These are phyloP conservation scores for Xylaria sp. DNA, from an alignment of 2,329 filamentous ascomycete species.

Conservation along the genomic window DNA sequence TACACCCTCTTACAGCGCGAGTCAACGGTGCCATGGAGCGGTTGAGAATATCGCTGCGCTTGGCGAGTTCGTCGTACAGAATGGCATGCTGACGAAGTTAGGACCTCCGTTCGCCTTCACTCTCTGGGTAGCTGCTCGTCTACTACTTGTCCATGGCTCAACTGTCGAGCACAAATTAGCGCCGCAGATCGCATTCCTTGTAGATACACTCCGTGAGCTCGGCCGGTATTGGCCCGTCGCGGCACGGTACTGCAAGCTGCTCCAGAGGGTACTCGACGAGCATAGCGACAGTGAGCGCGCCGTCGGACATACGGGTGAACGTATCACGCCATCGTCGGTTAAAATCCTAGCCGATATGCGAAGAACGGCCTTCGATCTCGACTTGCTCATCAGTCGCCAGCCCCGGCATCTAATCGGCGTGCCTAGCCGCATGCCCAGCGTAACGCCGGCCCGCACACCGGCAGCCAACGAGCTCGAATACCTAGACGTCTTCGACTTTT, in stretches of 20 bases:
- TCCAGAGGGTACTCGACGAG: constrained; percentile 80
- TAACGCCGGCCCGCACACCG: constrained; percentile 61
- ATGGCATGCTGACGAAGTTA: constrained; percentile 70
- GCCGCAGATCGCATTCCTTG: constrained; percentile 73
- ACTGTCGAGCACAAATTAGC: constrained; percentile 81
- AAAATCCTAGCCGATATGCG: constrained; percentile 89
- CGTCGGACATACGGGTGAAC: constrained; percentile 52
- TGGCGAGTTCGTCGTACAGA: constrained; percentile 70
- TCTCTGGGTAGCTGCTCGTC: constrained; percentile 82
- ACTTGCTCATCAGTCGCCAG: constrained; percentile 82
- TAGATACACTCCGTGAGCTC: constrained; percentile 75
- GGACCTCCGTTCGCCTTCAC: constrained; percentile 90
- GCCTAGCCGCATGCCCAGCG: constrained; percentile 44
- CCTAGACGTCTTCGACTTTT: constrained; percentile 89
- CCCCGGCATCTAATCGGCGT: constrained; percentile 46
- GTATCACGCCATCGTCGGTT: constrained; percentile 74
- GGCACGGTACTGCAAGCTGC: constrained; percentile 70
- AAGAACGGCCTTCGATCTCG: constrained; percentile 81
- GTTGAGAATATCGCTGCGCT: constrained; percentile 78
- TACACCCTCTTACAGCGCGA: constrained; percentile 79
- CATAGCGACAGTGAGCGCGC: constrained; percentile 68
- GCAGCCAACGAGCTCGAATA: constrained; percentile 83
- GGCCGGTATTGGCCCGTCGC: constrained; percentile 83
- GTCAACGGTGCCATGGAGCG: constrained; percentile 74
- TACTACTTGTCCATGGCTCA: constrained; percentile 83